Evolutionary conservation across 805 yeast species (phyloP), one percentile per base, ranked within the genome.

Genomic region (Pichia ethanolica): DNA sequence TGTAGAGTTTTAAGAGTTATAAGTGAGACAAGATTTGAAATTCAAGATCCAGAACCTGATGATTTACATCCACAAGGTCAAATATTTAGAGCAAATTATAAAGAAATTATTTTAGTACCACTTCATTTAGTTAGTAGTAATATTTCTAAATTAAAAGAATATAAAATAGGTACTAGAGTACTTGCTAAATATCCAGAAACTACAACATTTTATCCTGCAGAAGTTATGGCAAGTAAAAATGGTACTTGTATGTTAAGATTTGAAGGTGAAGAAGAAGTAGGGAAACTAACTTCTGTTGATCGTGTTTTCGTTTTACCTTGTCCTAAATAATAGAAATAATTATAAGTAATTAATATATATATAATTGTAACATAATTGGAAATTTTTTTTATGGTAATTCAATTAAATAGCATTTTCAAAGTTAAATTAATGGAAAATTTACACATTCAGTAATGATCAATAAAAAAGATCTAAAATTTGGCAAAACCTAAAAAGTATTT

Each of bases 21-120:
- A 12, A 58, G 51, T 35, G 63, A 65, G 20, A 48, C 56, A 6
- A 74, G 79, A 51, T 89, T 83, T 63, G 98, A 93, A 66, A 90
- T 93, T n/a, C 80, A 88, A 58, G 99, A 93, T 65, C 97, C 98
- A 0, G 99, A 93, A 60, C 98, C 99, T 0, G 99, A 93, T 61
- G 98, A 91, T 59, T 77, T 82, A 57, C 87, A 86, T 54, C 88
- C 90, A 50, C 86, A 90, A 5, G 97, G 96, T 3, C 91, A 84
- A 58, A 73, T 86, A 1, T 93, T 83, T 68, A 85, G 83, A 59
- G 89, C 96, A 9, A 82, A 78, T 25, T 81, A 86, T 75, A 84
- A 83, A 60, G 98, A 93, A 56, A 67, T 88, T 4, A 74, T 88
- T 26, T 69, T 86, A 37, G 84, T 93, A 40, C 88, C 95, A 0